Conservation (phyloP, 2,329 filamentous ascomycete genomes). For the Lojkania enalia region DNA sequence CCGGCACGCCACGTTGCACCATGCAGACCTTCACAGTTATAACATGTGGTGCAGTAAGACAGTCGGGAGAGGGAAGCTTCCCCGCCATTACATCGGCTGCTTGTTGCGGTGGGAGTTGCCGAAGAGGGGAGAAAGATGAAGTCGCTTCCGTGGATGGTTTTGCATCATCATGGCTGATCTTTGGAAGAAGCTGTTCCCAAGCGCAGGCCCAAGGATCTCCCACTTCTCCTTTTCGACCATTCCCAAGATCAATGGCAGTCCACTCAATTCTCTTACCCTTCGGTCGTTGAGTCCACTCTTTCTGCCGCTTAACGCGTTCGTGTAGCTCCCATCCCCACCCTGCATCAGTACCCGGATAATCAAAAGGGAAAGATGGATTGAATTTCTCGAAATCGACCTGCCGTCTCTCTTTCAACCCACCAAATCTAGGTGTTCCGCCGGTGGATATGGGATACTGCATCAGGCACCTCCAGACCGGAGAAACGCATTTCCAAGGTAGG, state of each 20-base stretch:
- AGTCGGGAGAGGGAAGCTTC: background rate
- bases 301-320: conserved; percentile 62
- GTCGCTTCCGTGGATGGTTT: conserved; percentile 10
- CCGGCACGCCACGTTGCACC: conserved; percentile 69
- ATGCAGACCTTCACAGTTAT: conserved; percentile 70
- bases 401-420: conserved; percentile 75
- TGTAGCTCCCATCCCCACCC: conserved; percentile 77
- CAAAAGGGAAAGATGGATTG: conserved; percentile 81
- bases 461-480: conserved; percentile 81
- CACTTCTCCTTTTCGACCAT: conserved; percentile 76
- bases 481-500: conserved; percentile 87
- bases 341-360: conserved; percentile 77
- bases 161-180: conserved; percentile 2
- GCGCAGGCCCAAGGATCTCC: conserved; percentile 83
- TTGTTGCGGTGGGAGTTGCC: conserved; percentile 24
- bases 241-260: conserved; percentile 72
- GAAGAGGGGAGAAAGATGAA: conserved; percentile 24
- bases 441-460: conserved; percentile 80
- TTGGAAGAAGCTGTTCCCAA: conserved; percentile 69
- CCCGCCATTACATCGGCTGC: conserved; percentile 33
- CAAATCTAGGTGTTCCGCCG: conserved; percentile 80
- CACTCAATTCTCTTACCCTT: conserved; percentile 81
- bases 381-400: conserved; percentile 82
- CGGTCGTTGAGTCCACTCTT: conserved; percentile 74
- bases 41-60: conserved; percentile 33